Base-by-base conservation (phyloP, 345 rosid genomes). In the Eucalyptus tenuipes region DNA sequence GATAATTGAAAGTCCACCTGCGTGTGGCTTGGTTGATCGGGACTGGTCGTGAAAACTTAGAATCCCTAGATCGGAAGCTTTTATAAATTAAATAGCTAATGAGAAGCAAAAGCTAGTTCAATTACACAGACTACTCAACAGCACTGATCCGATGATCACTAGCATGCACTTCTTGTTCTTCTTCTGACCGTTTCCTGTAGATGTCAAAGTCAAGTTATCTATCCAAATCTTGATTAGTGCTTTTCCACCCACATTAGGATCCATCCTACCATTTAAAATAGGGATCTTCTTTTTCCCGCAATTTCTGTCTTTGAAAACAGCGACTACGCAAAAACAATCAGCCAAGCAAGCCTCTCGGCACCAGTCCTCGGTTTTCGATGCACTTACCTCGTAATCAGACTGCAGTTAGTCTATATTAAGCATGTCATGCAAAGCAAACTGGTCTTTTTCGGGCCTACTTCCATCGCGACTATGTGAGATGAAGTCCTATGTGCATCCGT, bases 401-500 rank as follows among this genome's bases (percentile, higher is more conserved):
- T 1, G 3, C 1, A 92, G 91, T 93, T 92, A 94, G 40, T 92
- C 89, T 11, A 91, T 85, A 3, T 88, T 55, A 8, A 27, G 20
- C 93, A 91, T 75, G 25, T 8, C 88, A n/a, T 3, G 33, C 0
- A 95, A 49, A 3, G 82, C 87, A 45, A 90, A 94, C 13, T 25
- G 87, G 66, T 90, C 90, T 9, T 7, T 48, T 49, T 91, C 91
- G 40, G 49, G 88, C 2, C 49, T 52, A 20, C 52, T 40, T 49
- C 59, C 88, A 13, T 89, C 88, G 82, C 94, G 94, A 25, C 88
- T 90, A 42, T 93, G 94, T 24, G 91, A 79, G 42, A 22, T 55
- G 18, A 94, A 95, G 15, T 86, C 57, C 31, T 87, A 91, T 15
- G 29, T 75, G 91, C 95, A 94, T 40, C 95, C 94, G 64, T 92